Percentiles rank a stretch among this genome's conserved stretches.
These are phyloP conservation scores for Tillandsia leiboldiana DNA, from an alignment of 176 grass and related monocot genomes.

Conservation along the genomic window DNA sequence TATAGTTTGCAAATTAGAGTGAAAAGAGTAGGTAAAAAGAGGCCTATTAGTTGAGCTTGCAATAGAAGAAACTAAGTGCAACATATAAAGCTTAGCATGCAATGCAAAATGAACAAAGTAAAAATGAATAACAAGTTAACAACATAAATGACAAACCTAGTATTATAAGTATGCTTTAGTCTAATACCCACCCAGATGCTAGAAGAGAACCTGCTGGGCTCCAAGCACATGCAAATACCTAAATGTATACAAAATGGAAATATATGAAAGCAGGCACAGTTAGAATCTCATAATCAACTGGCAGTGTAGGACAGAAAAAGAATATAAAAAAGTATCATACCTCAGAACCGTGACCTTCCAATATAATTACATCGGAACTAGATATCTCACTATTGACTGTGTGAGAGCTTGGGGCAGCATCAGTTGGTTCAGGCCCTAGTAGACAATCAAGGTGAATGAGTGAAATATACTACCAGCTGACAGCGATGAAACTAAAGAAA, in stretches of 20 bases:
- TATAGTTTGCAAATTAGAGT: too few relatives aligned
- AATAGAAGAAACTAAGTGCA: too few relatives aligned
- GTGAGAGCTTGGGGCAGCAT: conserved; percentile 31
- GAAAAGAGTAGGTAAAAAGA: too few relatives aligned
- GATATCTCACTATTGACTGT: conserved; percentile 50
- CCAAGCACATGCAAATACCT: conserved; percentile 98
- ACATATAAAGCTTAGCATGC: too few relatives aligned
- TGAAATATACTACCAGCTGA: conserved; percentile 12
- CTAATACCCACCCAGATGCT: conserved; percentile 64
- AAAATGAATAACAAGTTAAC: not conserved
- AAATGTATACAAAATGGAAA: conserved; percentile 22
- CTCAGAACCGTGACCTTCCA: conserved; percentile 97
- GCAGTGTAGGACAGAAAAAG: not conserved
- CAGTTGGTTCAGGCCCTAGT: conserved; percentile 65
- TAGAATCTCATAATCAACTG: conserved; percentile 9
- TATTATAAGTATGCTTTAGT: conserved; percentile 1
- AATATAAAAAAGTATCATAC: conserved; percentile 24
- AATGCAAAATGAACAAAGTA: not conserved
- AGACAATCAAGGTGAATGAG: not conserved
- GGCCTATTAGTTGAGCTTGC: too few relatives aligned
- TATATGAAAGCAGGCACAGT: conserved; percentile 17
- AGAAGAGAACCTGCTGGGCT: conserved; percentile 96
- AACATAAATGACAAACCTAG: not conserved
- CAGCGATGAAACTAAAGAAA: not conserved
- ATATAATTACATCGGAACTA: conserved; percentile 71